Evolutionary conservation across 176 grass and related monocot species (phyloP).

Genomic region (Eremochloa ophiuroides): DNA sequence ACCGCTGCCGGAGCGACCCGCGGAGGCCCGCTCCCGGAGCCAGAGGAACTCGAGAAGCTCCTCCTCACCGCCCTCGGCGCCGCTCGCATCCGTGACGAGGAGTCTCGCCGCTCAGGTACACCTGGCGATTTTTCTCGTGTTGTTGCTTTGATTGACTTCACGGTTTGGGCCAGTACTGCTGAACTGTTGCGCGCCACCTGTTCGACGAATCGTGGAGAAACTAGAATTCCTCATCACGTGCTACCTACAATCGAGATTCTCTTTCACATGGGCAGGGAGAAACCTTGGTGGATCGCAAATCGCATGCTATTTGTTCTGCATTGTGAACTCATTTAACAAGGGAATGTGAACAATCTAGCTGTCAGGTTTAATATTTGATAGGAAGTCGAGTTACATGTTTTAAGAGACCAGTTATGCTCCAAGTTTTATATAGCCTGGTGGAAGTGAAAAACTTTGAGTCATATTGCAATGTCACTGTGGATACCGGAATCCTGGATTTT

Average conservation of each 20-base stretch:
- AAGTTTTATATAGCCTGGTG: neutral
- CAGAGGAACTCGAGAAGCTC: constrained; percentile 32
- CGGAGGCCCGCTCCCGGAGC: neutral
- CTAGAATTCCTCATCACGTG: neutral
- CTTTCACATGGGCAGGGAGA: neutral
- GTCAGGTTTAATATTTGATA: neutral
- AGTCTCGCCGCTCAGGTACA: constrained; percentile 46
- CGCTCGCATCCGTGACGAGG: constrained; percentile 42
- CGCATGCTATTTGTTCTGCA: neutral
- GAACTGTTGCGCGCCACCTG: neutral
- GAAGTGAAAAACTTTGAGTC: neutral
- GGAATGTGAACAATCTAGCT: neutral
- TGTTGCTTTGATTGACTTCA: neutral
- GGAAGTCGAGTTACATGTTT: neutral
- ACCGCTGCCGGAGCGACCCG: neutral
- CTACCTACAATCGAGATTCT: neutral
- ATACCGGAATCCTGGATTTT: neutral
- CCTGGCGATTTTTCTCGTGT: neutral
- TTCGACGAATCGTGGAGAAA: constrained; percentile 3
- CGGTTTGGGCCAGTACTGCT: neutral
- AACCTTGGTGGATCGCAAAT: neutral
- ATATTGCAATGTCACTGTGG: neutral
- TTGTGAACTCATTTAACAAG: neutral
- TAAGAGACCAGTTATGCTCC: too few species aligned
- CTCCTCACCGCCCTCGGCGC: constrained; percentile 30